These are phyloP conservation scores for Microsporum canis DNA, from an alignment of 2,329 filamentous ascomycete species.

Conservation along the genomic window DNA sequence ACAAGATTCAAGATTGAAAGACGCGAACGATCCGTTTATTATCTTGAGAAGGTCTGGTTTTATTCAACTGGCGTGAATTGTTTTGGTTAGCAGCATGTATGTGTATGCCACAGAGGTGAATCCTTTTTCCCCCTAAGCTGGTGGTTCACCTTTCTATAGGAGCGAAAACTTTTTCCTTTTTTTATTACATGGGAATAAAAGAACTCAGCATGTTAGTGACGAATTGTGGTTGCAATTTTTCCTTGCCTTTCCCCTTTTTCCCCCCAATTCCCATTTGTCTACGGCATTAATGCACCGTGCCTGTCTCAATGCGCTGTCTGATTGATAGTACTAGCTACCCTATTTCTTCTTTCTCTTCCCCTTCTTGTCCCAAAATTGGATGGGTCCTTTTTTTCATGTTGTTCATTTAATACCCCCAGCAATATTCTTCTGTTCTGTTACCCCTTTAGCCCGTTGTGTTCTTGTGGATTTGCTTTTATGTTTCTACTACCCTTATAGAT, in stretches of 20 bases:
- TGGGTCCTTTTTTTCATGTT: background rate
- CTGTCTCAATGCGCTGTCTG: background rate
- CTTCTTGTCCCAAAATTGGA: conserved; percentile 3
- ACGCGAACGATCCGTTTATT: background rate
- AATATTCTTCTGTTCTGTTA: background rate
- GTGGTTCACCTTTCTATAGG: background rate
- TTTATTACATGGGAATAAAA: conserved; percentile 7
- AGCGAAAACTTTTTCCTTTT: background rate
- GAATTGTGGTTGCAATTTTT: conserved; percentile 9
- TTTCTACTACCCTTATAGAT: conserved; percentile 1
- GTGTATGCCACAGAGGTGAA: background rate
- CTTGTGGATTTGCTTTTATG: background rate
- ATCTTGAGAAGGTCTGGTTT: background rate
- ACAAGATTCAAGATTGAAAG: background rate
- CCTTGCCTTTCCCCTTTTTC: conserved; percentile 11
- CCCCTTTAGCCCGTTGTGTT: background rate
- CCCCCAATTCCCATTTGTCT: conserved; percentile 5
- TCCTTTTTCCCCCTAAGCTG: background rate
- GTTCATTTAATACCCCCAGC: conserved; percentile 3
- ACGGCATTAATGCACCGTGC: conserved; percentile 6
- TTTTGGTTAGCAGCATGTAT: background rate
- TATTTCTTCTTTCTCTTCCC: background rate
- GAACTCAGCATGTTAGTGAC: conserved; percentile 1
- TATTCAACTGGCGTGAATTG: background rate
- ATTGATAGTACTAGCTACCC: background rate